Evolutionary conservation across 371 early-diverging fungal genomes (phyloP).

Genomic region (Haplosporangium sp.): DNA sequence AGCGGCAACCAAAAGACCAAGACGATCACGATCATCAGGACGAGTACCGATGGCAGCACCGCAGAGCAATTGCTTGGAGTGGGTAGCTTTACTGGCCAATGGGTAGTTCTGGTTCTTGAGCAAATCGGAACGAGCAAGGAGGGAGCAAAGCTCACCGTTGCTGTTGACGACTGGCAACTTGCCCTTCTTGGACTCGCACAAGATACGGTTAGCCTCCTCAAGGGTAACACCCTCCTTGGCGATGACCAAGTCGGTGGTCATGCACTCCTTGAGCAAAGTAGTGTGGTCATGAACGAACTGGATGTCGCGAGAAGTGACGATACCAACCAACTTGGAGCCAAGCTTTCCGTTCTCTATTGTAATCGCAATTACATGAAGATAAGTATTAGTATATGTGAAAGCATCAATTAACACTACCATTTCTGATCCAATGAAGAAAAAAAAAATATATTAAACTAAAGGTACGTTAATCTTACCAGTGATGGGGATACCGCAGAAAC

Average conservation of each 20-base stretch:
- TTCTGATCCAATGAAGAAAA: neutral
- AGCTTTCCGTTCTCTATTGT: conserved; percentile 82
- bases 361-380: neutral
- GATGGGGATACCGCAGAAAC: conserved; percentile 97
- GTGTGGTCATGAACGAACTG: conserved; percentile 83
- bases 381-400: neutral
- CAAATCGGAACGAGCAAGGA: conserved; percentile 94
- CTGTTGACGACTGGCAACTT: conserved; percentile 95
- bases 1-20: conserved; percentile 88
- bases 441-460: neutral
- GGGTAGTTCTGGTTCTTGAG: conserved; percentile 97
- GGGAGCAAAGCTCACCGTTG: conserved; percentile 86
- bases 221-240: conserved; percentile 91
- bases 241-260: conserved; percentile 91
- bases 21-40: conserved; percentile 87
- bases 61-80: conserved; percentile 91
- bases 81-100: conserved; percentile 83
- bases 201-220: conserved; percentile 89
- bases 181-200: conserved; percentile 92
- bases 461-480: conserved; percentile 69
- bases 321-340: conserved; percentile 92
- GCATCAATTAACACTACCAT: neutral
- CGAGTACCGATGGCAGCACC: conserved; percentile 97
- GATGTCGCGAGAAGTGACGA: conserved; percentile 96
- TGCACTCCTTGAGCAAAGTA: conserved; percentile 77